Evolutionary conservation across 73 alveolate genomes (phyloP).

Genomic region (Breviolum minutum): DNA sequence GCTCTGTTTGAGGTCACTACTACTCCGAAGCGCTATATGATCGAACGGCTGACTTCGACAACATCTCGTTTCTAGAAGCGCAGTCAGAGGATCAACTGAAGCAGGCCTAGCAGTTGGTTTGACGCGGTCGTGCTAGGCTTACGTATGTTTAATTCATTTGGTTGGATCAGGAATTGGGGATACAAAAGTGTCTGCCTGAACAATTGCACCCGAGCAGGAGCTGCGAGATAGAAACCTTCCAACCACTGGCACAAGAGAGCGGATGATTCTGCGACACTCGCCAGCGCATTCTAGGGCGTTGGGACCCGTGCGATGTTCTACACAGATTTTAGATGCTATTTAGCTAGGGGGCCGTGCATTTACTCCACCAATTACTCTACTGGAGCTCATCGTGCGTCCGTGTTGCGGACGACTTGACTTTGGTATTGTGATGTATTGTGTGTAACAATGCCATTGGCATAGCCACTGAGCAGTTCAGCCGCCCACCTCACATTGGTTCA

Average conservation of each 20-base stretch:
- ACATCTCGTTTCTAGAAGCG: conserved; percentile 64
- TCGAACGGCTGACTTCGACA: conserved; percentile 70
- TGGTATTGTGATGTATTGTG: no score
- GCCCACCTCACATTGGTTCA: not conserved
- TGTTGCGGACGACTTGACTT: no score
- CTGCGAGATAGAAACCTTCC: conserved; percentile 71
- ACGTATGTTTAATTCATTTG: not conserved
- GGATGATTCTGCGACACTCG: conserved; percentile 70
- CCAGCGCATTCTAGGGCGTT: not conserved
- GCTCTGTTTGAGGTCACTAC: conserved; percentile 31
- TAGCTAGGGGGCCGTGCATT: not conserved
- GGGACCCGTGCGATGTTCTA: not conserved
- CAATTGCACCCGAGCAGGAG: conserved; percentile 25
- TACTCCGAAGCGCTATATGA: conserved; percentile 80
- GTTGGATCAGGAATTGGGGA: no score
- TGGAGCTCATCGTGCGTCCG: no score
- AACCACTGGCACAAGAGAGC: conserved; percentile 49
- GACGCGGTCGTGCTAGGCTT: not conserved
- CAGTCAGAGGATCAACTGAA: conserved; percentile 30
- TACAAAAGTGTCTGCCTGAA: no score
- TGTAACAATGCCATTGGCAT: no score
- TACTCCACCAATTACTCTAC: no score
- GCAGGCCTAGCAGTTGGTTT: not conserved
- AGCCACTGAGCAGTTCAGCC: no score
- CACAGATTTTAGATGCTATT: not conserved